A percentile compares a stretch with the other conserved stretches of the same genome.
These are phyloP conservation scores for Fusarium irregulare DNA, from an alignment of 2,329 filamentous ascomycete genomes.

Conservation along the genomic window DNA sequence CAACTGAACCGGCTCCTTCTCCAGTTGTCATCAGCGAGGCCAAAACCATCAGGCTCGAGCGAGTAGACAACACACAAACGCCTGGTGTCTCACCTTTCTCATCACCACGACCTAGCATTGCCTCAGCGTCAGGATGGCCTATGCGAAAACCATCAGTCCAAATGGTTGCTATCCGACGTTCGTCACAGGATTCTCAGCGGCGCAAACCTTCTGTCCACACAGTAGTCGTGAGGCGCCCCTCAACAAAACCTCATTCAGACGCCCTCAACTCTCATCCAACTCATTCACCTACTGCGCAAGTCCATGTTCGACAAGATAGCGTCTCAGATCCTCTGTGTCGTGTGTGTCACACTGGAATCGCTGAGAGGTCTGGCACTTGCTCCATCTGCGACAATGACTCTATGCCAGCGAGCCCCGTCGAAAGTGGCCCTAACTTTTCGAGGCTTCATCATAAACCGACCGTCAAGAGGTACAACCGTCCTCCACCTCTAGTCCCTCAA, in stretches of 20 bases:
- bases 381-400: constrained; percentile 43
- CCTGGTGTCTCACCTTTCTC: constrained; percentile 28
- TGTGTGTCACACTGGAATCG: constrained; percentile 38
- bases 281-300: constrained; percentile 9
- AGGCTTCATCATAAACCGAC: constrained; percentile 16
- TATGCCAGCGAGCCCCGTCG: constrained; percentile 10
- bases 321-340: constrained; percentile 38
- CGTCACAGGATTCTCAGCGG: constrained; percentile 25
- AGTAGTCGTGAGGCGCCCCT: constrained; percentile 29
- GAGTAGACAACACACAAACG: constrained; percentile 30
- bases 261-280: constrained; percentile 39
- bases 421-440: constrained; percentile 15
- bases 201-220: constrained; percentile 28
- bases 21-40: constrained; percentile 36
- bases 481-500: constrained; percentile 32
- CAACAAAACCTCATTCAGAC: constrained; percentile 29
- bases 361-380: constrained; percentile 40
- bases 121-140: constrained; percentile 10
- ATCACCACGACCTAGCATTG: constrained; percentile 21
- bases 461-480: constrained; percentile 30
- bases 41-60: constrained; percentile 34
- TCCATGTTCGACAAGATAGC: constrained; percentile 43
- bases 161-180: constrained; percentile 26
- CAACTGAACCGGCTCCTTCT: constrained; percentile 22
- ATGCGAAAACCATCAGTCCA: constrained; percentile 30